Evolutionary conservation across 257 asterid species (phyloP), one percentile per base, ranked within the genome.

Genomic region (Nicotiana paniculata): DNA sequence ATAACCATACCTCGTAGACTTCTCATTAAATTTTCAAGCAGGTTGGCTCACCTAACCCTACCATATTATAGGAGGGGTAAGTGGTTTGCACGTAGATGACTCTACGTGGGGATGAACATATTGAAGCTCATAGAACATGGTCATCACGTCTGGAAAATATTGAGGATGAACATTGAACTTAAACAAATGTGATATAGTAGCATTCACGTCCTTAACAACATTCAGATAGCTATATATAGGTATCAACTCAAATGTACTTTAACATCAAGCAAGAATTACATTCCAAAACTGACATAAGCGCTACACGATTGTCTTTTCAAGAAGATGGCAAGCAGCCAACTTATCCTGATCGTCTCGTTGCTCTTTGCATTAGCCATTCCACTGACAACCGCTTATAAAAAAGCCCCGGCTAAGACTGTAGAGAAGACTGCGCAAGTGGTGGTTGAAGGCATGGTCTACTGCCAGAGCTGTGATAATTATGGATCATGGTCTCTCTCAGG

Each of bases 371-470:
- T 91, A 68, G 85, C 89, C 51, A 54, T 84, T 86, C 88, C 79
- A 70, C 65, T 59, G 43, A 39, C 87, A 28, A 64, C 76, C 9
- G 91, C 91, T 68, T 3, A 63, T 8, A 82, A 79, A 53, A 83
- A 88, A 0, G 82, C 11, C 74, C 86, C 81, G 15, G 81, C 87
- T 66, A 86, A 86, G 64, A 81, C 65, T 7, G 87, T 66, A 2
- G 88, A 88, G 82, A 91, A 89, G 65, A 69, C 80, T 13, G 26
- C 82, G 0, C 92, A 90, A 26, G 92, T 91, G 63, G 98, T 87
- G 87, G 91, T 95, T 66, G 98, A 93, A 88, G 99, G 99, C 9
- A 48, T 84, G 33, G 93, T 95, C 77, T 87, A 87, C 88, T 95
- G 99, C 93, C 98, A 93, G 87, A 90, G 88, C 89, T 93, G 98